Conservation (phyloP, 2,329 filamentous ascomycete species). For the Penicillium expansum region DNA sequence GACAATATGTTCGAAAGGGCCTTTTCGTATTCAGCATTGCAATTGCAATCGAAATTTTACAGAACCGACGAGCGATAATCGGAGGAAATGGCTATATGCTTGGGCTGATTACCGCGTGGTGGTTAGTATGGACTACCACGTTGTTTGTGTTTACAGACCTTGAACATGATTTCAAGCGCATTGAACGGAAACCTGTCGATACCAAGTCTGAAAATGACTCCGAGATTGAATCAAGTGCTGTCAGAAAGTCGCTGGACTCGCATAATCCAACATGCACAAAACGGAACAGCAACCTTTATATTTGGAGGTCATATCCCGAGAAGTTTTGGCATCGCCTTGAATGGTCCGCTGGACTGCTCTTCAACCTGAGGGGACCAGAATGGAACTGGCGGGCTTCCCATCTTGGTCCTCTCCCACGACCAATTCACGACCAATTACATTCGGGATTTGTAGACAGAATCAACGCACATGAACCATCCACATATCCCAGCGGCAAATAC, state of each 20-base stretch:
- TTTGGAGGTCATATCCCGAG: constrained; percentile 56
- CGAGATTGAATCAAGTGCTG: background rate
- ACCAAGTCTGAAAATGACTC: background rate
- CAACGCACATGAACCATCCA: constrained; percentile 20
- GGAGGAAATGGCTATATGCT: constrained; percentile 55
- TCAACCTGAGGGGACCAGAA: constrained; percentile 58
- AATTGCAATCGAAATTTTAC: constrained; percentile 46
- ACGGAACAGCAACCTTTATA: constrained; percentile 30
- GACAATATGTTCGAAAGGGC: constrained; percentile 42
- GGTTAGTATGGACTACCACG: constrained; percentile 52
- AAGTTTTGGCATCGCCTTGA: constrained; percentile 54
- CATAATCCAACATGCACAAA: background rate
- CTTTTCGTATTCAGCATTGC: constrained; percentile 46
- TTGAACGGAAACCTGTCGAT: constrained; percentile 43
- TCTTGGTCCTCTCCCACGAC: constrained; percentile 38
- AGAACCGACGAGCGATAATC: constrained; percentile 47
- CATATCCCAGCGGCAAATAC: constrained; percentile 42
- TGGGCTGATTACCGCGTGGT: constrained; percentile 55
- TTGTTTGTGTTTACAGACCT: constrained; percentile 57
- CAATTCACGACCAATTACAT: constrained; percentile 26
- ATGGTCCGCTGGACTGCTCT: constrained; percentile 57
- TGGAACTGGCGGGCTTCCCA: constrained; percentile 59
- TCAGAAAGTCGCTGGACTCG: background rate
- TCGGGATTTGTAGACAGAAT: constrained; percentile 15
- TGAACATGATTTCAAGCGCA: constrained; percentile 55